phyloP scores from a whole-genome alignment of 176 grass and related monocot genomes.

The Triticum dicoccoides region DNA sequence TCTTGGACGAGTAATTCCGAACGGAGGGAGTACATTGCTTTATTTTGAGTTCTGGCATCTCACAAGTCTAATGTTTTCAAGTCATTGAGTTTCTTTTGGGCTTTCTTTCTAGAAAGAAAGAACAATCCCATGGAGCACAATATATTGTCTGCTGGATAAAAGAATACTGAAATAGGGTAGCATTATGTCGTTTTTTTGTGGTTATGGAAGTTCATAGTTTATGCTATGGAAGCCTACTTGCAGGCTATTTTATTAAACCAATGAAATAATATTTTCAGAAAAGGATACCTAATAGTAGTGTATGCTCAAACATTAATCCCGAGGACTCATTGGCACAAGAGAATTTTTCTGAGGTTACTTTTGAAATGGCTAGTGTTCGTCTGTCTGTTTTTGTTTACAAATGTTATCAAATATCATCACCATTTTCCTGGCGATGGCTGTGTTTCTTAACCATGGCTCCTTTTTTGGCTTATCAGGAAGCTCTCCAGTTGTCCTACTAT shows the following conservation, averaged over 20 bases:
- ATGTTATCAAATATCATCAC: neutral
- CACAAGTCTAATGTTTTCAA: neutral
- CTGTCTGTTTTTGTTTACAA: neutral
- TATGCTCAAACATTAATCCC: neutral
- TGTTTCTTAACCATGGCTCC: neutral
- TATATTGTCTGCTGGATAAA: neutral
- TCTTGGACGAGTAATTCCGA: too few relatives aligned
- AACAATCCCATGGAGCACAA: neutral
- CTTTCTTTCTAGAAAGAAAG: neutral
- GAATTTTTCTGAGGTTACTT: neutral
- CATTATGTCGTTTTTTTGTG: neutral
- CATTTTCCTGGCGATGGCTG: neutral
- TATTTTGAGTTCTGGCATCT: neutral
- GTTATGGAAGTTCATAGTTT: neutral
- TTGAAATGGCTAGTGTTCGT: neutral
- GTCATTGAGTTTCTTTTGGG: neutral
- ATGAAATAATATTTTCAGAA: too few relatives aligned
- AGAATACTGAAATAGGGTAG: neutral
- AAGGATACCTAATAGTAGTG: neutral
- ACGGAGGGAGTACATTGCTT: neutral
- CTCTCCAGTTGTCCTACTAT: neutral
- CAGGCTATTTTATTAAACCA: neutral
- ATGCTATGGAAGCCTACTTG: neutral
- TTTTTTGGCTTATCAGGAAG: conserved; percentile 20
- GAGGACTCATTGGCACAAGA: neutral